phyloP scores from a whole-genome alignment of 1,284 basidiomycete genomes.

The Lignosus rhinocerotis region DNA sequence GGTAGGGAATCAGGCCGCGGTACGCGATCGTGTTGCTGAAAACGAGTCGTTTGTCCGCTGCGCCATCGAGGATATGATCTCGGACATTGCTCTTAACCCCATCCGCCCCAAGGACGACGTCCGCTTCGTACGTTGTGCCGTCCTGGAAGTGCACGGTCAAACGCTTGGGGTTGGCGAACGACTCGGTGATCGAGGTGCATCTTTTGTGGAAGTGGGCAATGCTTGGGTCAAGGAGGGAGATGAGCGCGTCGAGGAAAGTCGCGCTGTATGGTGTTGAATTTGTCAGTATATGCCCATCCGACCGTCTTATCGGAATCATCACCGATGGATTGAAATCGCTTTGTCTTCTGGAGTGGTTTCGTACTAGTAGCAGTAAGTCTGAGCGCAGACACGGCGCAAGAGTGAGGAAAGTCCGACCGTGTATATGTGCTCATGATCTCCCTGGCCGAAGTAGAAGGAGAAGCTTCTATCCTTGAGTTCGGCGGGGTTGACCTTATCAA shows the following conservation, averaged over 20 bases:
- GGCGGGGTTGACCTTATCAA: constrained; percentile 39
- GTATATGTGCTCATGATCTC: constrained; percentile 46
- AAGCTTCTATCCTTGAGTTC: constrained; percentile 38
- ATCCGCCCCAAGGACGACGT: constrained; percentile 57
- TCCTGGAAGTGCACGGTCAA: constrained; percentile 46
- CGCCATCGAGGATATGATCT: constrained; percentile 20
- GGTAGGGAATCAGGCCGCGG: constrained; percentile 44
- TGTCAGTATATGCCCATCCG: not conserved
- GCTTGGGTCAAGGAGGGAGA: constrained; percentile 42
- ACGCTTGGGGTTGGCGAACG: constrained; percentile 27
- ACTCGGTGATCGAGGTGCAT: constrained; percentile 38
- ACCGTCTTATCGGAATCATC: not conserved
- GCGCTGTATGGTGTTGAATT: constrained; percentile 36
- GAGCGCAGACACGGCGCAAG: not conserved
- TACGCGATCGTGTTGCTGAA: constrained; percentile 52
- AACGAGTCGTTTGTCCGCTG: constrained; percentile 27
- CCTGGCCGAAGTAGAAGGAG: constrained; percentile 42
- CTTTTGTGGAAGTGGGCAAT: constrained; percentile 53
- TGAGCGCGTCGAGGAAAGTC: constrained; percentile 49
- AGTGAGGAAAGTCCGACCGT: constrained; percentile 37
- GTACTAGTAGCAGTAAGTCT: not conserved
- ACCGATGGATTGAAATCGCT: constrained; percentile 10
- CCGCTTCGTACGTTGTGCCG: constrained; percentile 45
- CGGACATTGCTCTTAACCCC: constrained; percentile 51
- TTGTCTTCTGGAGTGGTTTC: not conserved